phyloP scores from a whole-genome alignment of 2,329 filamentous ascomycete species.

The Pseudogymnoascus sp. region DNA sequence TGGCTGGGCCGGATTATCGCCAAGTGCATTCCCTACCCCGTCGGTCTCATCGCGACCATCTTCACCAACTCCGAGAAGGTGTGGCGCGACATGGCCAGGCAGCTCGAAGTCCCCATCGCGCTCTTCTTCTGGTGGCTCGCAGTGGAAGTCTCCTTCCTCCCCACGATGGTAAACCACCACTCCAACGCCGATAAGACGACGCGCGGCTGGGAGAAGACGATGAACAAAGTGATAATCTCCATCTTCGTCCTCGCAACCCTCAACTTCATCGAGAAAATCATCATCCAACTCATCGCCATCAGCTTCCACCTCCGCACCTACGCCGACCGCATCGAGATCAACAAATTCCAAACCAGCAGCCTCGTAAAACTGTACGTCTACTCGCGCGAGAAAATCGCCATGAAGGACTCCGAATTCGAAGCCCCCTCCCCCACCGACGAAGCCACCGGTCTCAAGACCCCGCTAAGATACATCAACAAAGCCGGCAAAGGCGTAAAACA shows the following conservation, averaged over 20 bases:
- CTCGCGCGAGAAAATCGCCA: conserved; percentile 55
- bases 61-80: conserved; percentile 84
- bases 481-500: conserved; percentile 67
- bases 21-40: conserved; percentile 54
- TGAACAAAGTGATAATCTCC: conserved; percentile 80
- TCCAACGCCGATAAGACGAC: conserved; percentile 42
- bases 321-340: conserved; percentile 79
- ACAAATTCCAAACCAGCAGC: conserved; percentile 78
- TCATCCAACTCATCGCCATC: conserved; percentile 90
- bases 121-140: conserved; percentile 90
- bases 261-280: conserved; percentile 85
- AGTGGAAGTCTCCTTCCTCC: conserved; percentile 76
- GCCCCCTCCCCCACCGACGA: conserved; percentile 41
- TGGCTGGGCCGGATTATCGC: conserved; percentile 65
- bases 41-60: conserved; percentile 59
- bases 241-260: conserved; percentile 72
- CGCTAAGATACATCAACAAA: conserved; percentile 59
- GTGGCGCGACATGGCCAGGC: conserved; percentile 81
- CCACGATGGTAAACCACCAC: conserved; percentile 61
- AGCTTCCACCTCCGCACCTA: conserved; percentile 90
- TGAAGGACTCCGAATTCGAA: conserved; percentile 71
- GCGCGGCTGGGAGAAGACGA: conserved; percentile 62
- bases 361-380: conserved; percentile 56
- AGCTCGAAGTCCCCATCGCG: conserved; percentile 76
- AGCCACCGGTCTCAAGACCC: conserved; percentile 42